phyloP scores from a whole-genome alignment of 2,329 filamentous ascomycete species.

The Keithomyces neogunnii region DNA sequence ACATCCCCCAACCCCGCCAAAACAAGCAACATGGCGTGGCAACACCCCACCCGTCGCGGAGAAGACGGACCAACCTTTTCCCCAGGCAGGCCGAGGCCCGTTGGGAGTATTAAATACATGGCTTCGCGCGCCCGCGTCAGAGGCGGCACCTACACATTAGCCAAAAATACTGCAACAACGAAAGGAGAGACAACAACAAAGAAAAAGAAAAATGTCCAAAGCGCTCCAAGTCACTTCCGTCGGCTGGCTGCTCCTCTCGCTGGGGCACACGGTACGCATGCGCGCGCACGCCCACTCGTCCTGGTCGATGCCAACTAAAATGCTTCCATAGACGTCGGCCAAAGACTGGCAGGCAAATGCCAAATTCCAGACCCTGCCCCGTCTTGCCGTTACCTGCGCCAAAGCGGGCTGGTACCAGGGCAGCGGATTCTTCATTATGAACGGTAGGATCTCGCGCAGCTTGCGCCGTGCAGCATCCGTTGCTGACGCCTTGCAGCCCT shows the following conservation, averaged over 20 bases:
- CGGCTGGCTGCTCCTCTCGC: constrained; percentile 9
- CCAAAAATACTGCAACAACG: not conserved
- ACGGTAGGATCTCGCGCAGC: constrained; percentile 5
- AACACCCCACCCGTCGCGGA: not conserved
- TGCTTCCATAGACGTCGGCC: constrained; percentile 3
- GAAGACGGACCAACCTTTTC: not conserved
- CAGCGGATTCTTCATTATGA: constrained; percentile 10
- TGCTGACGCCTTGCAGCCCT: constrained; percentile 6
- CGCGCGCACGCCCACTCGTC: not conserved
- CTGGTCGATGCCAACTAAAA: not conserved
- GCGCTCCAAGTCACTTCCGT: constrained; percentile 7
- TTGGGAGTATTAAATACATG: too few relatives aligned
- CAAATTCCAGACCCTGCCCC: constrained; percentile 8
- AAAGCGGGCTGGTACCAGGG: constrained; percentile 11
- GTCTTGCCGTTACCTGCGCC: constrained; percentile 6
- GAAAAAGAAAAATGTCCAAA: constrained; percentile 2
- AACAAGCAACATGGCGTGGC: too few relatives aligned
- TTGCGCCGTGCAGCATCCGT: not conserved
- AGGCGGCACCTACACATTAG: not conserved
- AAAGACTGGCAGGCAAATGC: constrained; percentile 11
- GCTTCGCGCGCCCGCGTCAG: not conserved
- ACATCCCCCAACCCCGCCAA: not conserved
- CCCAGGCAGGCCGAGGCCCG: not conserved
- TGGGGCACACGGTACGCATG: constrained; percentile 9
- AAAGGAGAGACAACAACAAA: not conserved